A percentile compares a stretch with the other conserved stretches of the same genome.
Conservation (phyloP, 2,329 filamentous ascomycete species). For the Amesomyces nigricolor region DNA sequence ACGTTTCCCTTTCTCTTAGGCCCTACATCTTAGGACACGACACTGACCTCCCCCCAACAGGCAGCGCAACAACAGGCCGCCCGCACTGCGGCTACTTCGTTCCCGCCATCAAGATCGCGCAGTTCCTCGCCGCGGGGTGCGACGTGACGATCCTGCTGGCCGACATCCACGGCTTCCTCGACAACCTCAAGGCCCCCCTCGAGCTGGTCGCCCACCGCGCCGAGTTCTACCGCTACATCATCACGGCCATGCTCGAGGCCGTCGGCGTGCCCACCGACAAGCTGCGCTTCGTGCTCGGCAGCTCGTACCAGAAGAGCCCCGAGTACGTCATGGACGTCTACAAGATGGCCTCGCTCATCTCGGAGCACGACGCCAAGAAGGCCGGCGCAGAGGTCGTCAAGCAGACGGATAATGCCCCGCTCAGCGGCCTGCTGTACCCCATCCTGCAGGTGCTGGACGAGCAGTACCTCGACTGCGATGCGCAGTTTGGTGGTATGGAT, state of each 20-base stretch:
- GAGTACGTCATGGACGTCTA: slow-evolving; percentile 87
- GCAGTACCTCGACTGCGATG: slow-evolving; percentile 80
- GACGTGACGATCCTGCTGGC: slow-evolving; percentile 73
- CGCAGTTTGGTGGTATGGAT: slow-evolving; percentile 80
- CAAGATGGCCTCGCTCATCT: slow-evolving; percentile 63
- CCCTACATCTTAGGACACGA: neutral
- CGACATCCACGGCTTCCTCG: slow-evolving; percentile 70
- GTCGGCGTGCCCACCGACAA: slow-evolving; percentile 74
- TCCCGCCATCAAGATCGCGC: slow-evolving; percentile 81
- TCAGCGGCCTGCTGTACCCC: slow-evolving; percentile 74
- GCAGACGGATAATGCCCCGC: slow-evolving; percentile 70
- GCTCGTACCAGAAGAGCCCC: slow-evolving; percentile 67
- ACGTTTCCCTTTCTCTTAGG: slow-evolving; percentile 19
- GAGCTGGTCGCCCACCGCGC: slow-evolving; percentile 79
- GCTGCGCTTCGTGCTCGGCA: slow-evolving; percentile 78
- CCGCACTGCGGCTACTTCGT: slow-evolving; percentile 90
- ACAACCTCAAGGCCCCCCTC: slow-evolving; percentile 79
- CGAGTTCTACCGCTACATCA: slow-evolving; percentile 74
- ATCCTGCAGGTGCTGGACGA: slow-evolving; percentile 89
- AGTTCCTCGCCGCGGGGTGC: slow-evolving; percentile 79
- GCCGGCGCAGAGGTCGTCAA: slow-evolving; percentile 93
- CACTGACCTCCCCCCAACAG: slow-evolving; percentile 31
- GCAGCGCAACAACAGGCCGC: slow-evolving; percentile 77
- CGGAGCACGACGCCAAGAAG: slow-evolving; percentile 78
- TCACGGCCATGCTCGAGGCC: slow-evolving; percentile 68